A percentile compares a stretch with the other conserved stretches of the same genome.
Evolutionary conservation across 129 eudicot genomes (phyloP).

Genomic region (Lactuca sativa): DNA sequence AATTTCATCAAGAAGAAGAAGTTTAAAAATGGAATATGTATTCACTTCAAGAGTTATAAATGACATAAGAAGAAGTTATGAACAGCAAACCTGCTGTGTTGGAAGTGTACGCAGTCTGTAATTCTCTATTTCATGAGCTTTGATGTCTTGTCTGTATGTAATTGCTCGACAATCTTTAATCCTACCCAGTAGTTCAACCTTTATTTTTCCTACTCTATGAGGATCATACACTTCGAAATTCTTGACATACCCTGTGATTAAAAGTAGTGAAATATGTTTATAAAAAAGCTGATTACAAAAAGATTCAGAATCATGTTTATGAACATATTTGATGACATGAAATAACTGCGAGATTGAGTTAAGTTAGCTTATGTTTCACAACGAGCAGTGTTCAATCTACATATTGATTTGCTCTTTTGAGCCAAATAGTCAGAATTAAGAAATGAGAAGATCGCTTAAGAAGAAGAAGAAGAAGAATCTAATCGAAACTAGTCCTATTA

Average conservation of each 20-base stretch:
- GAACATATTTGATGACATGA: not conserved
- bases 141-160: slow-evolving; percentile 86
- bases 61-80: slow-evolving; percentile 2
- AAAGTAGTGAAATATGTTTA: slow-evolving; percentile 16
- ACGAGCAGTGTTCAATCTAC: too few species aligned
- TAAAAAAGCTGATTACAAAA: not conserved
- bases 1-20: not conserved
- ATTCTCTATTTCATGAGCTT: slow-evolving; percentile 70
- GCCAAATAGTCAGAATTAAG: too few species aligned
- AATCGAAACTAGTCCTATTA: not conserved
- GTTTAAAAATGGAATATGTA: not conserved
- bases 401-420: too few species aligned
- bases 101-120: slow-evolving; percentile 75
- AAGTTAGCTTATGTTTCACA: too few species aligned
- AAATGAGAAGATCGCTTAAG: not conserved
- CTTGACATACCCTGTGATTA: slow-evolving; percentile 76
- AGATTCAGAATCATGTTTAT: not conserved
- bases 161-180: slow-evolving; percentile 85
- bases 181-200: slow-evolving; percentile 76
- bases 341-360: too few species aligned
- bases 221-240: slow-evolving; percentile 79
- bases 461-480: not conserved
- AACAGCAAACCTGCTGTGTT: slow-evolving; percentile 69
- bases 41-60: not conserved
- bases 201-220: slow-evolving; percentile 79